Evolutionary conservation across 2,329 filamentous ascomycete genomes (phyloP).

Genomic region (Colletotrichum sidae): DNA sequence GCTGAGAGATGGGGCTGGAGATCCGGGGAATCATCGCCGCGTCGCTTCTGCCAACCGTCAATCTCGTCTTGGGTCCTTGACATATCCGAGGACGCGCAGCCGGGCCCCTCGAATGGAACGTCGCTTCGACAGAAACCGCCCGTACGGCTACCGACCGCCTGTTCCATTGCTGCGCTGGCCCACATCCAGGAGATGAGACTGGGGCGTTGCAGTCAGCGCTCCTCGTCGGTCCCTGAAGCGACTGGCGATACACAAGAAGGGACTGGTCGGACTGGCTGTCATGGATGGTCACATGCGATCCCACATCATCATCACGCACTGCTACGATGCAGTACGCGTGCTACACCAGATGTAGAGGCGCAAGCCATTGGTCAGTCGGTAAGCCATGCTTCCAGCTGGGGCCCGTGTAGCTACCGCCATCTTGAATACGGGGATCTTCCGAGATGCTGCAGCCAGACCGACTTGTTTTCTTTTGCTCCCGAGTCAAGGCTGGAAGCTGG

Average conservation of each 20-base stretch:
- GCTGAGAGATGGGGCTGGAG: slow-evolving; percentile 6
- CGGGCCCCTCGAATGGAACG: not conserved
- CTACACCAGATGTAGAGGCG: not conserved
- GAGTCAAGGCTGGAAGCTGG: not conserved
- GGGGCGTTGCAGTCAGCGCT: not conserved
- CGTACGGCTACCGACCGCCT: not conserved
- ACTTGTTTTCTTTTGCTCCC: not conserved
- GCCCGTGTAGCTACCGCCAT: not conserved
- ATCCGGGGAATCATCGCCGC: slow-evolving; percentile 31
- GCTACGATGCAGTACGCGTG: not conserved
- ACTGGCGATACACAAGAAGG: slow-evolving; percentile 14
- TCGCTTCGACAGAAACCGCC: slow-evolving; percentile 2
- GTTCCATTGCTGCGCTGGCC: not conserved
- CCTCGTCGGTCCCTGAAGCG: not conserved
- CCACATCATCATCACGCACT: slow-evolving; percentile 15
- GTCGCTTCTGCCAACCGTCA: slow-evolving; percentile 24
- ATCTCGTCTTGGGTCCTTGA: not conserved
- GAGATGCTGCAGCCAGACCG: slow-evolving; percentile 14
- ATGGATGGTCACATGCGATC: slow-evolving; percentile 29
- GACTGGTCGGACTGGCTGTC: slow-evolving; percentile 6
- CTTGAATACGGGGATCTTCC: slow-evolving; percentile 19
- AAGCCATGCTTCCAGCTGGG: not conserved
- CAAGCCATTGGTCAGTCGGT: not conserved
- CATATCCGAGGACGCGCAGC: slow-evolving; percentile 21
- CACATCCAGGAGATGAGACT: slow-evolving; percentile 18